Evolutionary conservation across 352 stramenopile genomes (phyloP).

Genomic region (Phytophthora podocarpi): DNA sequence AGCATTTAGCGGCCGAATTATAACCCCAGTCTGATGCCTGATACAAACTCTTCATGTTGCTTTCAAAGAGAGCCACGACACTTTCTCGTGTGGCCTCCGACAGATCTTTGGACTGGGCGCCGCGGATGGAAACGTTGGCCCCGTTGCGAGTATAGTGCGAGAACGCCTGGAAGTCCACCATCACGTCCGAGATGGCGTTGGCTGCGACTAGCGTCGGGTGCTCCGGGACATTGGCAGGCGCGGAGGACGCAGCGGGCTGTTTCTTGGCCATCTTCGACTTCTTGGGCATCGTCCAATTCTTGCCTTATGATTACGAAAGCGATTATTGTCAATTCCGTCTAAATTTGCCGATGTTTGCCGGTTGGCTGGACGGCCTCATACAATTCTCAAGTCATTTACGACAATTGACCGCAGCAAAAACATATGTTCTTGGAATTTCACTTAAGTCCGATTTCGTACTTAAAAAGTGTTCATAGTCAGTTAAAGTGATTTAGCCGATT

Average conservation of each 20-base stretch:
- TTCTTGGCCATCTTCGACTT: constrained; percentile 12
- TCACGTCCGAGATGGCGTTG: constrained; percentile 63
- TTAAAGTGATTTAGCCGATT: too few species aligned
- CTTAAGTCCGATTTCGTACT: too few species aligned
- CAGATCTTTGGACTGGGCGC: constrained; percentile 46
- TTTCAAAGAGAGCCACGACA: constrained; percentile 83
- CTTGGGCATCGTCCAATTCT: too few species aligned
- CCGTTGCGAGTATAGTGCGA: constrained; percentile 56
- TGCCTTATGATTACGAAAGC: too few species aligned
- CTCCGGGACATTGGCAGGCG: background rate
- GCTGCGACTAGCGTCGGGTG: constrained; percentile 46
- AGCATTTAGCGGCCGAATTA: constrained; percentile 79
- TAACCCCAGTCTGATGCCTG: constrained; percentile 90
- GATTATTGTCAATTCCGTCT: too few species aligned
- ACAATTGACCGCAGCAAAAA: too few species aligned
- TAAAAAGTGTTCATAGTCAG: too few species aligned
- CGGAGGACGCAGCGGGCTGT: constrained; percentile 25
- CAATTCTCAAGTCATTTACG: too few species aligned
- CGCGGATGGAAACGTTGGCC: constrained; percentile 49
- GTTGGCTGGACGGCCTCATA: too few species aligned
- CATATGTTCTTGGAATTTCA: too few species aligned
- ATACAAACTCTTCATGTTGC: constrained; percentile 94
- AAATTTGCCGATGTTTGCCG: too few species aligned
- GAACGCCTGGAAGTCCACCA: constrained; percentile 68
- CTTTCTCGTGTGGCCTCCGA: constrained; percentile 31